These are phyloP conservation scores for Canariomyces notabilis DNA, from an alignment of 2,329 filamentous ascomycete species.

Conservation along the genomic window DNA sequence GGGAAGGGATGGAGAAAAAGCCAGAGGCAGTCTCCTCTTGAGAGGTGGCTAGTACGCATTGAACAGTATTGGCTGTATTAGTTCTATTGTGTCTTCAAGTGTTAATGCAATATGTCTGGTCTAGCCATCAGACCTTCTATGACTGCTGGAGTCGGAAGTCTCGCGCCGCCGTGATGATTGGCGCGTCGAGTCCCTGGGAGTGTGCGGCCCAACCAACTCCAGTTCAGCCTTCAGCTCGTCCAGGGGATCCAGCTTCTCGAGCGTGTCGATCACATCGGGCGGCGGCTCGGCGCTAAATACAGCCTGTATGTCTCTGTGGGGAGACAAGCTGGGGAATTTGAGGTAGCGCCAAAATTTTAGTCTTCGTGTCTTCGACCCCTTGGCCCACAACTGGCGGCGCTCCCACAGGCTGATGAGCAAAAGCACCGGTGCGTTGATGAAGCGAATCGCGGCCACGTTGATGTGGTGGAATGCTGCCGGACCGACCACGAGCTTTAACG, in stretches of 20 bases:
- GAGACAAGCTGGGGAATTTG: conserved; percentile 24
- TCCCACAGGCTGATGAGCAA: conserved; percentile 58
- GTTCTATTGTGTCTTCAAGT: not conserved
- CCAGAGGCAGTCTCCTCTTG: not conserved
- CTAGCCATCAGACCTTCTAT: conserved; percentile 11
- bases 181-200: not conserved
- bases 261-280: conserved; percentile 21
- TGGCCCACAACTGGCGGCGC: conserved; percentile 50
- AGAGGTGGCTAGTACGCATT: no score
- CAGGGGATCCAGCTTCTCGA: conserved; percentile 24
- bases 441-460: conserved; percentile 60
- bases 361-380: conserved; percentile 12
- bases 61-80: not conserved
- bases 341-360: conserved; percentile 22
- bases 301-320: conserved; percentile 25
- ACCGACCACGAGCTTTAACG: conserved; percentile 58
- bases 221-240: conserved; percentile 9
- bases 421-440: conserved; percentile 59
- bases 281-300: conserved; percentile 24
- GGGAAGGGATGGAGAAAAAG: conserved; percentile 50
- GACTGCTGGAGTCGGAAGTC: conserved; percentile 15
- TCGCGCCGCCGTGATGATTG: conserved; percentile 11
- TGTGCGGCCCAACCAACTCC: not conserved
- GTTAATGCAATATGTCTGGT: not conserved
- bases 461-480: conserved; percentile 65